These are phyloP conservation scores for Lentinula boryana DNA, from an alignment of 768 basidiomycete species.

Conservation along the genomic window DNA sequence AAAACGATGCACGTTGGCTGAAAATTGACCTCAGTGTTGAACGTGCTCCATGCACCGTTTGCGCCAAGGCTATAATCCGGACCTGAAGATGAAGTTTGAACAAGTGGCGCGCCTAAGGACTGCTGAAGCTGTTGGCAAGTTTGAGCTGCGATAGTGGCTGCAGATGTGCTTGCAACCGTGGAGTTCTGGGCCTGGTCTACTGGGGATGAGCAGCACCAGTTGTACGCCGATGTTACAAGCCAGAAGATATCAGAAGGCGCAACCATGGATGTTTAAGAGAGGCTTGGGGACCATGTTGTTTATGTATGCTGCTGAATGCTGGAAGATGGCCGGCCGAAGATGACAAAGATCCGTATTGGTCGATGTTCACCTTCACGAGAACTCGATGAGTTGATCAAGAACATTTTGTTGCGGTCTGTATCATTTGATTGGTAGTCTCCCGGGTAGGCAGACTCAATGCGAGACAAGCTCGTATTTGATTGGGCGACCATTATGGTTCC, in stretches of 20 bases:
- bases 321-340: too few relatives aligned
- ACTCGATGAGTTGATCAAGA: not conserved
- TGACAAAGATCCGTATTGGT: too few relatives aligned
- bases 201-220: not conserved
- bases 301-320: too few relatives aligned
- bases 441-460: too few relatives aligned
- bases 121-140: conserved; percentile 16
- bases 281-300: too few relatives aligned
- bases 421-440: not conserved
- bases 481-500: too few relatives aligned
- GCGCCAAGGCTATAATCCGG: conserved; percentile 12
- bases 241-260: too few relatives aligned
- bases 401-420: too few relatives aligned
- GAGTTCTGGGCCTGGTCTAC: not conserved
- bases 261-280: too few relatives aligned
- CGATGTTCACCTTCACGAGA: not conserved
- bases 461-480: too few relatives aligned
- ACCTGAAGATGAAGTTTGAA: conserved; percentile 15
- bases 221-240: too few relatives aligned
- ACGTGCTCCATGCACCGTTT: conserved; percentile 24
- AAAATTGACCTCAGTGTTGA: conserved; percentile 19
- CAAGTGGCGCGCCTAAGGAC: conserved; percentile 17
- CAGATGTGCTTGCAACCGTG: not conserved
- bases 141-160: conserved; percentile 3
- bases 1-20: conserved; percentile 22